These are phyloP conservation scores for Penicillium robsamsonii DNA, from an alignment of 495 filamentous ascomycete genomes.

Conservation along the genomic window DNA sequence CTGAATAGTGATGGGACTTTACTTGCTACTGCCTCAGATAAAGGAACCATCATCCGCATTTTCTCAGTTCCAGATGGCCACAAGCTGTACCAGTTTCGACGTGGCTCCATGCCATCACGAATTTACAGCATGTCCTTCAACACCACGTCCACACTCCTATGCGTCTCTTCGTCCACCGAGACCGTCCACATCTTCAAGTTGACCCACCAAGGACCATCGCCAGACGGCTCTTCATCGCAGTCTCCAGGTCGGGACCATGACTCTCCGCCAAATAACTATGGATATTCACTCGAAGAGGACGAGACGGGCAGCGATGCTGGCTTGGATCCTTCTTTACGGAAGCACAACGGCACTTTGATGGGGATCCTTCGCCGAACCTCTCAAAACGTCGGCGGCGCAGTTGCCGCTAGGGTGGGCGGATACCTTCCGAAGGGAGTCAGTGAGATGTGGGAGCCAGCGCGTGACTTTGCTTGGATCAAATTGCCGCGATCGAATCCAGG, in stretches of 20 bases:
- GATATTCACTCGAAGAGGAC: constrained; percentile 39
- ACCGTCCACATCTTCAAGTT: constrained; percentile 97
- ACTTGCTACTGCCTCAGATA: constrained; percentile 92
- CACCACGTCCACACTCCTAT: constrained; percentile 84
- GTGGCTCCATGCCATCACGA: constrained; percentile 87
- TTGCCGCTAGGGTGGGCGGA: constrained; percentile 83
- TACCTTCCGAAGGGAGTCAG: constrained; percentile 90
- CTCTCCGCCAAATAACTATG: constrained; percentile 38
- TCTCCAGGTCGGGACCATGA: constrained; percentile 37
- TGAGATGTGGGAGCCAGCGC: constrained; percentile 94
- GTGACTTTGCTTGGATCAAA: constrained; percentile 96
- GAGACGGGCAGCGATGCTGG: constrained; percentile 30
- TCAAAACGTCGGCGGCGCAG: constrained; percentile 85
- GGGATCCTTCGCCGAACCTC: constrained; percentile 95
- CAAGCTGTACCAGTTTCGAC: constrained; percentile 92
- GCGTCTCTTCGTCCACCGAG: constrained; percentile 92
- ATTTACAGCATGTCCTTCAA: constrained; percentile 99
- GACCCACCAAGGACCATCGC: constrained; percentile 36
- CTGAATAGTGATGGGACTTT: constrained; percentile 91
- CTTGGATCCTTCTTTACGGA: constrained; percentile 40
- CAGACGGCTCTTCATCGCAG: constrained; percentile 34
- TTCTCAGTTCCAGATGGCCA: constrained; percentile 86
- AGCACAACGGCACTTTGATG: constrained; percentile 67
- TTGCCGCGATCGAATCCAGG: constrained; percentile 62
- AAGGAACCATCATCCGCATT: constrained; percentile 93